Base-by-base conservation (phyloP, 805 yeast genomes). In the Kuraishia cidri region DNA sequence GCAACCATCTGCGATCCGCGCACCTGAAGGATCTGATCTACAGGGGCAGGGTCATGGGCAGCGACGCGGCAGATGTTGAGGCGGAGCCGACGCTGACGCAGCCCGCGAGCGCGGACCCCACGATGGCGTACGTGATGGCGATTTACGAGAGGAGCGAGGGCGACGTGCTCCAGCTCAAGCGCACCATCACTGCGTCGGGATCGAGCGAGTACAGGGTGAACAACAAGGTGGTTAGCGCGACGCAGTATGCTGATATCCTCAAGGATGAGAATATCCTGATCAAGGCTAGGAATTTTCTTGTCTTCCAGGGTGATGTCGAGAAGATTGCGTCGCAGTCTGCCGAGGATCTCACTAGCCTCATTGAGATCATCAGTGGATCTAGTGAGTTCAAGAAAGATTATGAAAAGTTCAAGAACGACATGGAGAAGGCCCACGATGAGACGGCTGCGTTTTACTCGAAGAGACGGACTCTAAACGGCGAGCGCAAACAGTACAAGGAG, bases 281-380 rank as follows among this genome's bases (percentile, higher is more conserved):
- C 42, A 85, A 82, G 49, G 96, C 97, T 1, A 71, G 85, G 49
- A 92, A 92, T 53, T 90, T 90, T 47, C 60, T 92, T 38, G 97
- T 92, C 6, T 87, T 90, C 50, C 98, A 92, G 61, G 97, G 98
- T 38, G 97, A 90, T 50, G 94, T 92, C 32, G 97, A 90, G 52
- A 81, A 78, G 44, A 77, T 92, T 26, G 97, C 97, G 0, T 69
- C 94, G 0, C 94, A 88, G 51, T 75, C 90, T 0, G 75, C 97
- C 0, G 54, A 56, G 16, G 94, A 86, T 24, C 64, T 92, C 38
- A 74, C 94, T 2, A 66, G 60, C 28, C 55, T 88, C 39, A 62
- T 92, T 34, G 98, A 92, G 56, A 75, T 75, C 11, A 75, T 92
- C 18, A 81, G 94, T 38, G 95, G 96, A 0, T 83, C 95, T 0